A percentile compares a stretch with the other conserved stretches of the same genome.
phyloP scores from a whole-genome alignment of 1,284 basidiomycete species.

The Heimioporus retisporus region DNA sequence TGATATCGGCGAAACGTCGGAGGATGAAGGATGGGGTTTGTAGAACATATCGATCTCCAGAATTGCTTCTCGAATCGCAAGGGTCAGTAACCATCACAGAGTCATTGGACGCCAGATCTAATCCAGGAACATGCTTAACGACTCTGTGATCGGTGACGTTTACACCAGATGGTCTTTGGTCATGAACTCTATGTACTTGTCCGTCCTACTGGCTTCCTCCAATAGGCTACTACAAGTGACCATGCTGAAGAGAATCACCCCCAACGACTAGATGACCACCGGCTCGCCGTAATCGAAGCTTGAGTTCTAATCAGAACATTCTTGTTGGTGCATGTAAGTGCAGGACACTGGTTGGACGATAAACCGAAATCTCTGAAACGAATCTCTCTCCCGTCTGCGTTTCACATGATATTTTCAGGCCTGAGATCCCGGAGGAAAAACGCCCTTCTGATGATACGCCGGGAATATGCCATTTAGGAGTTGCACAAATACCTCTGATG shows the following conservation, averaged over 20 bases:
- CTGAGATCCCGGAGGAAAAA: constrained; percentile 91
- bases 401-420: constrained; percentile 90
- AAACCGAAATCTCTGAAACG: constrained; percentile 88
- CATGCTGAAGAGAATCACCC: constrained; percentile 88
- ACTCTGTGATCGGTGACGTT: constrained; percentile 75
- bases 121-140: constrained; percentile 64
- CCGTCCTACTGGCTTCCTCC: constrained; percentile 78
- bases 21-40: constrained; percentile 50
- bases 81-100: constrained; percentile 63
- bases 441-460: constrained; percentile 72
- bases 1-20: constrained; percentile 1
- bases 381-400: constrained; percentile 62
- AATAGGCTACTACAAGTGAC: constrained; percentile 92
- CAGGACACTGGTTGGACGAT: constrained; percentile 60
- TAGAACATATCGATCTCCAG: constrained; percentile 73
- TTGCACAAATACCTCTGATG: constrained; percentile 37
- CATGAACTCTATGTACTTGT: constrained; percentile 80
- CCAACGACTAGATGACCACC: constrained; percentile 50
- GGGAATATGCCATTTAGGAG: constrained; percentile 81
- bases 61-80: constrained; percentile 69
- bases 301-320: constrained; percentile 59
- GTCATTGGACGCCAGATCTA: constrained; percentile 68
- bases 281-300: constrained; percentile 60
- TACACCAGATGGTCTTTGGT: constrained; percentile 70
- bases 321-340: constrained; percentile 47